A percentile compares a stretch with the other conserved stretches of the same genome.
phyloP scores from a whole-genome alignment of 345 rosid species.

The Hibiscus tridactylites region DNA sequence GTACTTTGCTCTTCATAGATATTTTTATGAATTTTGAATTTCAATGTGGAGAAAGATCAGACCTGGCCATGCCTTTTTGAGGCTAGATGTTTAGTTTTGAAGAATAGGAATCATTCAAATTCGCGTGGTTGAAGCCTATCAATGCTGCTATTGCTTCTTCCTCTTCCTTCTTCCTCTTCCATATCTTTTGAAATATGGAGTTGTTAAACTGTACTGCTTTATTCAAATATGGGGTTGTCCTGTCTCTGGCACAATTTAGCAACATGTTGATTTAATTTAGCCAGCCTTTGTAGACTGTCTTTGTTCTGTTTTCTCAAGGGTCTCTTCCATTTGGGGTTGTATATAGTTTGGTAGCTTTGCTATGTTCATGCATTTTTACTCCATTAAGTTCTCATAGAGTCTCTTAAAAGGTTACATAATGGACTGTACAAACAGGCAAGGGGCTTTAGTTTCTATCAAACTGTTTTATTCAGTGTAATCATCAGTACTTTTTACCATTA shows the following conservation, averaged over 20 bases:
- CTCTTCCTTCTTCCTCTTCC: conserved; percentile 2
- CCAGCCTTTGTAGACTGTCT: no score
- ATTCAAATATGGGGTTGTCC: no score
- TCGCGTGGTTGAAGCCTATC: background rate
- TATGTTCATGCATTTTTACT: no score
- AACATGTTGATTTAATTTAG: no score
- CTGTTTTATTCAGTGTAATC: background rate
- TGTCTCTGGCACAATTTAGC: no score
- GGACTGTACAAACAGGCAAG: no score
- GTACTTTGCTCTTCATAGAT: background rate
- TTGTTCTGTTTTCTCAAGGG: no score
- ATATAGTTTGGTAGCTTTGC: no score
- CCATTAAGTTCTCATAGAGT: no score
- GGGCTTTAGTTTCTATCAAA: background rate
- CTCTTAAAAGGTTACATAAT: no score
- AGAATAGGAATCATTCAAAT: background rate
- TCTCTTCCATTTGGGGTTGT: no score
- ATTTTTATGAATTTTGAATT: background rate
- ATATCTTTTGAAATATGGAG: background rate
- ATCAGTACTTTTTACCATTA: background rate
- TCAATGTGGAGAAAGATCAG: background rate
- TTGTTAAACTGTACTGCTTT: background rate
- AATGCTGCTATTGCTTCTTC: background rate
- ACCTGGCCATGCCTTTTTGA: background rate
- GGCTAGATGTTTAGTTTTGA: background rate